These are phyloP conservation scores for Powellomyces hirtus DNA, from an alignment of 192 early-diverging fungal genomes.

Conservation along the genomic window DNA sequence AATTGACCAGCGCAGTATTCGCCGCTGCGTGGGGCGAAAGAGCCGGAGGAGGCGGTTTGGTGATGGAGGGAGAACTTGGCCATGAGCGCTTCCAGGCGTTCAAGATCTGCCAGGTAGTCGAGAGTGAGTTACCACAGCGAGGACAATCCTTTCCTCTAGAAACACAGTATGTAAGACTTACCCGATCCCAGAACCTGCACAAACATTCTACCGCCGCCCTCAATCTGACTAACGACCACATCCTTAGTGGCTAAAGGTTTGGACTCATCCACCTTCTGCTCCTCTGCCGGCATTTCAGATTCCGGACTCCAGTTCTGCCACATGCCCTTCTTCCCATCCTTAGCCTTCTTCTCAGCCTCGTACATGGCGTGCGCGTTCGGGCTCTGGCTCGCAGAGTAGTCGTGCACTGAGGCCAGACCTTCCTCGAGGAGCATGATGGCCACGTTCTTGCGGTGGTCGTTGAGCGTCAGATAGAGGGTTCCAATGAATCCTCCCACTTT, in stretches of 20 bases:
- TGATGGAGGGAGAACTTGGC: constrained; percentile 68
- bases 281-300: constrained; percentile 47
- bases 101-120: too few relatives aligned
- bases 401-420: constrained; percentile 82
- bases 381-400: constrained; percentile 82
- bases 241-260: constrained; percentile 31
- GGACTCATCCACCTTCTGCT: constrained; percentile 36
- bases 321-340: constrained; percentile 64
- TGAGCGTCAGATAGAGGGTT: constrained; percentile 59
- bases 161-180: constrained; percentile 57
- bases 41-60: constrained; percentile 25
- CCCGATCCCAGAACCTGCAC: constrained; percentile 75
- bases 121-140: too few relatives aligned
- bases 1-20: constrained; percentile 82
- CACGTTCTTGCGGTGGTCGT: constrained; percentile 59
- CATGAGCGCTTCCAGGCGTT: constrained; percentile 80
- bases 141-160: not conserved
- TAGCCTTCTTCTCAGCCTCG: constrained; percentile 76
- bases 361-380: constrained; percentile 66
- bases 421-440: constrained; percentile 71
- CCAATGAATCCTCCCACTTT: constrained; percentile 93
- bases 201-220: constrained; percentile 47
- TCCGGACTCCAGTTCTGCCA: constrained; percentile 64
- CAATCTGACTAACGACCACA: constrained; percentile 51
- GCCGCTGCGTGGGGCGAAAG: constrained; percentile 58